Conservation (phyloP, 2,329 filamentous ascomycete genomes). For the Xylariales sp. region DNA sequence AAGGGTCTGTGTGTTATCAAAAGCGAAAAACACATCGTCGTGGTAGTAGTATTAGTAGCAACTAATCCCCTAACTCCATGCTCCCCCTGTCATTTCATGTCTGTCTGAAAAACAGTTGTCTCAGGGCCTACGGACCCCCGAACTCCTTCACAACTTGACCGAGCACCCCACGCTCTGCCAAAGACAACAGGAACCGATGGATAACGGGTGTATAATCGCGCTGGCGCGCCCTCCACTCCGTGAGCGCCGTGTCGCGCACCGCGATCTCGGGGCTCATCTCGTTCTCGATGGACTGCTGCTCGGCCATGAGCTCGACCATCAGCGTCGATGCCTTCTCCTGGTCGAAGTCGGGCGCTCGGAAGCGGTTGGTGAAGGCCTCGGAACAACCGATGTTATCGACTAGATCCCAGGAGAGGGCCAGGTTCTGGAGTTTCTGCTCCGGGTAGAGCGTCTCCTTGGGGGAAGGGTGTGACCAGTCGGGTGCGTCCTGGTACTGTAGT, state of each 20-base stretch:
- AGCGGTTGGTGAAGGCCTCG: conserved; percentile 2
- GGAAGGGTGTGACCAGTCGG: conserved; percentile 25
- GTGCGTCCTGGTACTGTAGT: conserved; percentile 11
- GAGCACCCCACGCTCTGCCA: background rate
- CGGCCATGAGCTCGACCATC: conserved; percentile 33
- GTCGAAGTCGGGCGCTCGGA: conserved; percentile 9
- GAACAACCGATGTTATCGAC: conserved; percentile 4
- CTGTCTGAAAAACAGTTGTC: no score
- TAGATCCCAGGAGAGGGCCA: conserved; percentile 7
- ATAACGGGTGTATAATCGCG: conserved; percentile 7
- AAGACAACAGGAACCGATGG: conserved; percentile 3
- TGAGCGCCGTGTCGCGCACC: conserved; percentile 39
- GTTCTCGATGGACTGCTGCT: conserved; percentile 37
- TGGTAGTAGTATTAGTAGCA: no score
- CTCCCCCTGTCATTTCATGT: no score
- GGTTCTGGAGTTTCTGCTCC: conserved; percentile 12
- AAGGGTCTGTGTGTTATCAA: no score
- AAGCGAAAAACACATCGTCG: no score
- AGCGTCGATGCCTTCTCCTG: conserved; percentile 27
- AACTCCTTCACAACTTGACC: background rate
- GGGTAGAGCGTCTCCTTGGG: conserved; percentile 13
- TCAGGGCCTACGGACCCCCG: no score
- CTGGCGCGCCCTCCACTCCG: conserved; percentile 38
- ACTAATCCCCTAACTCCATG: no score
- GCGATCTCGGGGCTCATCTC: conserved; percentile 46